Evolutionary conservation across 768 basidiomycete genomes (phyloP), one percentile per base, ranked within the genome.

Genomic region (Amanita brunnescens): DNA sequence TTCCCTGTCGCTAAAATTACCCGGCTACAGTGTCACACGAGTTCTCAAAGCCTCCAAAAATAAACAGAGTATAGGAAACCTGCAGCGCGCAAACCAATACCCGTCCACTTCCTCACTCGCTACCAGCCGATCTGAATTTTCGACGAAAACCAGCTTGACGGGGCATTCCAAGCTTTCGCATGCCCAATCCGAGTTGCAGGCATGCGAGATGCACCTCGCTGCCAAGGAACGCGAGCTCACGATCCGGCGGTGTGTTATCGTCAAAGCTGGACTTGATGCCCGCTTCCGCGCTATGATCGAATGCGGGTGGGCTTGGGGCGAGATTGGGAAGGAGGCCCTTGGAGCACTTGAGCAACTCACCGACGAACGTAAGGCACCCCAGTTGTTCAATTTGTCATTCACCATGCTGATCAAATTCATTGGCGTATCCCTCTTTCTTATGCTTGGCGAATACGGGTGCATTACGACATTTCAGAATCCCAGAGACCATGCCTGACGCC

Each of bases 171-270:
- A 87, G 59, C 73, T 88, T 6, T 69, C 70, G 0, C 67, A 78
- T 2, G 87, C 88, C 0, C 89, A 91, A 56, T 70, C 82, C 0
- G 85, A 91, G 55, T 70, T 91, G 16, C 88, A 89, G 58, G 90
- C 87, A 7, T 92, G 90, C 62, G 89, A 92, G 61, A 70, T 77
- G 0, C 85, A 85, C 49, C 73, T 92, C 2, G 82, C 82, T 0
- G 53, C 67, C 23, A 87, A 87, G 62, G 87, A 92, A 61, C 73
- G 67, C 16, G 83, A 83, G 52, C 73, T 90, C 6, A 76, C 76
- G 5, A 59, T 60, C 0, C 67, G 74, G 43, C 72, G 87, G 0
- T 63, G 69, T n/a, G 67, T 67, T n/a, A 71, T 82, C 6, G 72
- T 87, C 10, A 69, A 74, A 5, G 76, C 81, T 38, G 87, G 87